These are phyloP conservation scores for Daldinia bambusicola DNA, from an alignment of 495 filamentous ascomycete genomes.

Conservation along the genomic window DNA sequence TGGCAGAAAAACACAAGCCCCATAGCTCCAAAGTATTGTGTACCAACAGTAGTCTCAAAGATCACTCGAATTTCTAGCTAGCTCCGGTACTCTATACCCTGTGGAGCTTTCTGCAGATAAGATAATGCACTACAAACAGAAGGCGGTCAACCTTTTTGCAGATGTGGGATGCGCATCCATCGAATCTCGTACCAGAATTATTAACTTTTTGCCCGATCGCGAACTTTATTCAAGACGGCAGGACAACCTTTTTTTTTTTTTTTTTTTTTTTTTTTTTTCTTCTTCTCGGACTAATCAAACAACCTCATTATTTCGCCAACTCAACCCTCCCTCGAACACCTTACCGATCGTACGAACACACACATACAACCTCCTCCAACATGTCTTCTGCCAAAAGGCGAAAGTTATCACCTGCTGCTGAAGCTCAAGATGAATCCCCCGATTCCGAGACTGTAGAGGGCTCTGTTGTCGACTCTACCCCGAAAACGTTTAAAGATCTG, in stretches of 20 bases:
- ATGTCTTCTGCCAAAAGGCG: constrained; percentile 43
- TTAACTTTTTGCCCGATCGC: constrained; percentile 8
- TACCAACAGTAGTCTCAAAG: not conserved
- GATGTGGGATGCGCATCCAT: constrained; percentile 31
- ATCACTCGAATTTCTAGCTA: not conserved
- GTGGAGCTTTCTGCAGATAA: constrained; percentile 15
- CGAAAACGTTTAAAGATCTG: constrained; percentile 82
- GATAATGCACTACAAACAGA: constrained; percentile 29
- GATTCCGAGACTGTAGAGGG: constrained; percentile 38
- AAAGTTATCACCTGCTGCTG: constrained; percentile 34
- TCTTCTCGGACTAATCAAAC: not conserved
- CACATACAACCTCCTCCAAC: not conserved
- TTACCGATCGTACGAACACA: not conserved
- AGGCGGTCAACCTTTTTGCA: constrained; percentile 35
- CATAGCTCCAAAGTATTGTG: not conserved
- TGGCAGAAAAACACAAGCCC: constrained; percentile 33
- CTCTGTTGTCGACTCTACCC: constrained; percentile 40
- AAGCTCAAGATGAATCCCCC: constrained; percentile 25
- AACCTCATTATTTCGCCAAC: not conserved
- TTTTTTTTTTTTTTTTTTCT: not conserved
- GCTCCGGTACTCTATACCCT: constrained; percentile 23
- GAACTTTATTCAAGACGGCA: constrained; percentile 9
- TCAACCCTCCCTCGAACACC: too few species aligned
- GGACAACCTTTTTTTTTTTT: not conserved
- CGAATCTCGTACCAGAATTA: constrained; percentile 3